A percentile compares a stretch with the other conserved stretches of the same genome.
Conservation (phyloP, 2,329 filamentous ascomycete species). For the Fusarium penzigii region DNA sequence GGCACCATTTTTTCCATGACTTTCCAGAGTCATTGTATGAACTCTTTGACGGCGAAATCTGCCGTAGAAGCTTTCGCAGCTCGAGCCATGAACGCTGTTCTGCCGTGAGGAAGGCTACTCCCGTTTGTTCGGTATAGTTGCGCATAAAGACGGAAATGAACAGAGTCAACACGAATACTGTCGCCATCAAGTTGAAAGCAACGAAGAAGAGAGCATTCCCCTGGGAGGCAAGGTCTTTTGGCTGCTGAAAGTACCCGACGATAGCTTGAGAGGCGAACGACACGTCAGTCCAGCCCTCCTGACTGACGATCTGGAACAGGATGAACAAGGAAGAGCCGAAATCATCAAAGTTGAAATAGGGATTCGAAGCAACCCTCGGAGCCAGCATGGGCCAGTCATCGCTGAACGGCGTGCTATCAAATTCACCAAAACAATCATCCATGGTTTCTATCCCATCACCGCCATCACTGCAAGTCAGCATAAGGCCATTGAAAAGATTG, state of each 20-base stretch:
- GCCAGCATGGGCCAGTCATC: slow-evolving; percentile 76
- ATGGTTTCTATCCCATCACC: slow-evolving; percentile 60
- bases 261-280: slow-evolving; percentile 83
- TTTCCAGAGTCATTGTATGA: slow-evolving; percentile 77
- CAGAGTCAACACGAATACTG: slow-evolving; percentile 93
- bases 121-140: slow-evolving; percentile 98
- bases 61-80: slow-evolving; percentile 83
- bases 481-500: slow-evolving; percentile 85
- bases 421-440: slow-evolving; percentile 83
- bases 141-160: slow-evolving; percentile 99
- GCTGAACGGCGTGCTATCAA: slow-evolving; percentile 70
- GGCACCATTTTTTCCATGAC: slow-evolving; percentile 90
- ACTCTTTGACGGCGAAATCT: slow-evolving; percentile 92
- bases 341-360: slow-evolving; percentile 89
- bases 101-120: slow-evolving; percentile 91
- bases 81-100: slow-evolving; percentile 98
- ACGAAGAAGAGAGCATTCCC: slow-evolving; percentile 95
- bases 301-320: slow-evolving; percentile 97
- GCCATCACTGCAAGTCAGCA: slow-evolving; percentile 72
- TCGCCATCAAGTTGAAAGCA: slow-evolving; percentile 92
- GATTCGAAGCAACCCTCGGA: slow-evolving; percentile 78
- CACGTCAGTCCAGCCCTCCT: slow-evolving; percentile 97
- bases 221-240: slow-evolving; percentile 65
- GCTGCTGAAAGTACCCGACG: slow-evolving; percentile 74
- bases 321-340: slow-evolving; percentile 94